A percentile compares a stretch with the other conserved stretches of the same genome.
These are phyloP conservation scores for Trametes meyenii DNA, from an alignment of 768 basidiomycete genomes.

Conservation along the genomic window DNA sequence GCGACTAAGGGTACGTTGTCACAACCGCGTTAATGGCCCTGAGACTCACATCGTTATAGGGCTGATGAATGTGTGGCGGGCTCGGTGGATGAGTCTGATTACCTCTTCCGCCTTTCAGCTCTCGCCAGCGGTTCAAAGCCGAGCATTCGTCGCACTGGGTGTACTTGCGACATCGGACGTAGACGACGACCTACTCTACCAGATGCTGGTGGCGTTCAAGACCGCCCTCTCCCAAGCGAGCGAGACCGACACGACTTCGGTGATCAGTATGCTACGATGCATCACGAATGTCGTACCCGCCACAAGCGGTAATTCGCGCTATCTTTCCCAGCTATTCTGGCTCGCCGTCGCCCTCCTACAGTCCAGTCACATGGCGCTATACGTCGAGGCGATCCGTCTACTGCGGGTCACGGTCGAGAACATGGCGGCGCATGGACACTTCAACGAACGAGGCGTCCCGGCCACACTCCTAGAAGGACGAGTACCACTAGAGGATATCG, in stretches of 20 bases:
- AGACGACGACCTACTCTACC: constrained; percentile 92
- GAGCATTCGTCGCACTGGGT: constrained; percentile 83
- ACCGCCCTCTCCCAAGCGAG: constrained; percentile 69
- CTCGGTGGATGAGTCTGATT: constrained; percentile 90
- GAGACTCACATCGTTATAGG: constrained; percentile 43
- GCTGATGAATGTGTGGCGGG: constrained; percentile 85
- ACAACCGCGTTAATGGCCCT: not conserved
- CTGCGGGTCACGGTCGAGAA: constrained; percentile 65
- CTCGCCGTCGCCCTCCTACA: constrained; percentile 83
- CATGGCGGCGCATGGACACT: constrained; percentile 62
- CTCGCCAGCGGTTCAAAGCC: constrained; percentile 84
- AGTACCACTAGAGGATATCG: constrained; percentile 63
- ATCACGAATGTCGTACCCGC: constrained; percentile 77
- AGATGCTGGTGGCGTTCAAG: constrained; percentile 87
- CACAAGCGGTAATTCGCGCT: constrained; percentile 68
- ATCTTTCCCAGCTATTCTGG: constrained; percentile 82
- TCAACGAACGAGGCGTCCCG: constrained; percentile 56
- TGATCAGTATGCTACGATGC: constrained; percentile 89
- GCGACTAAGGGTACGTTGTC: constrained; percentile 62
- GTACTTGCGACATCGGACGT: constrained; percentile 83
- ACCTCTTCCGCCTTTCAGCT: constrained; percentile 90
- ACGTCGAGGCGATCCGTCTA: constrained; percentile 68
- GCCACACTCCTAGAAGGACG: constrained; percentile 67
- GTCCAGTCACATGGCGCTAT: constrained; percentile 71
- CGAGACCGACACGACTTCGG: constrained; percentile 67